These are phyloP conservation scores for Zalaria sp. DNA, from an alignment of 2,329 filamentous ascomycete genomes.

Conservation along the genomic window DNA sequence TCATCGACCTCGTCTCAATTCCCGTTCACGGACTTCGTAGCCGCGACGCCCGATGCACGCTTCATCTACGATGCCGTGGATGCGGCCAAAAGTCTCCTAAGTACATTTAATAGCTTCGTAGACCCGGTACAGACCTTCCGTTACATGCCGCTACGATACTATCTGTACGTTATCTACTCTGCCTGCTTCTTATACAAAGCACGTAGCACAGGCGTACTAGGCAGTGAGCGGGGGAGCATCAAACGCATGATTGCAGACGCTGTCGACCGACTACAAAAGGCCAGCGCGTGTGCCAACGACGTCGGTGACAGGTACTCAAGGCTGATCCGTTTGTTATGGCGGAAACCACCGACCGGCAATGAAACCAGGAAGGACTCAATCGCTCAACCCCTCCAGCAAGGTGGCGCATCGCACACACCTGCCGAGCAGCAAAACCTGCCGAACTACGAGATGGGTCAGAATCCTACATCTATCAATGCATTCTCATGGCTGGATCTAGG, in stretches of 20 bases:
- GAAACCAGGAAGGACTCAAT: neutral
- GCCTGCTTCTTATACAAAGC: slow-evolving; percentile 54
- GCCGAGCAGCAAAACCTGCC: slow-evolving; percentile 19
- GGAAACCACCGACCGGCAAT: slow-evolving; percentile 18
- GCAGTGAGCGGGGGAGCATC: slow-evolving; percentile 38
- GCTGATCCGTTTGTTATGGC: slow-evolving; percentile 47
- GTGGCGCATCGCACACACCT: slow-evolving; percentile 13
- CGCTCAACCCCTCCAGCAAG: slow-evolving; percentile 6
- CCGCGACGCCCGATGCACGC: slow-evolving; percentile 46
- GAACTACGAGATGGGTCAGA: slow-evolving; percentile 11
- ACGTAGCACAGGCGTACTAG: slow-evolving; percentile 45
- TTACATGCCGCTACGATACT: slow-evolving; percentile 51
- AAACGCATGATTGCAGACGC: slow-evolving; percentile 44
- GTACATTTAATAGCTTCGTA: slow-evolving; percentile 44
- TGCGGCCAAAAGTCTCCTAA: slow-evolving; percentile 47
- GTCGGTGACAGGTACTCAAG: slow-evolving; percentile 48
- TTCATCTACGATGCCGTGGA: slow-evolving; percentile 55
- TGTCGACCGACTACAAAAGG: slow-evolving; percentile 44
- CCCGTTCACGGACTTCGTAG: slow-evolving; percentile 37
- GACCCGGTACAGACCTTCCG: slow-evolving; percentile 44
- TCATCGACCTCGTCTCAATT: slow-evolving; percentile 23
- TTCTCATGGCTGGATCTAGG: slow-evolving; percentile 50
- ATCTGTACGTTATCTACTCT: slow-evolving; percentile 48
- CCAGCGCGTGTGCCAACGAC: slow-evolving; percentile 43
- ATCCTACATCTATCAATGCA: slow-evolving; percentile 29